Percentiles rank a stretch among this genome's conserved stretches.
phyloP scores from a whole-genome alignment of 2,329 filamentous ascomycete species.

The Ophiostoma triangulosporum region DNA sequence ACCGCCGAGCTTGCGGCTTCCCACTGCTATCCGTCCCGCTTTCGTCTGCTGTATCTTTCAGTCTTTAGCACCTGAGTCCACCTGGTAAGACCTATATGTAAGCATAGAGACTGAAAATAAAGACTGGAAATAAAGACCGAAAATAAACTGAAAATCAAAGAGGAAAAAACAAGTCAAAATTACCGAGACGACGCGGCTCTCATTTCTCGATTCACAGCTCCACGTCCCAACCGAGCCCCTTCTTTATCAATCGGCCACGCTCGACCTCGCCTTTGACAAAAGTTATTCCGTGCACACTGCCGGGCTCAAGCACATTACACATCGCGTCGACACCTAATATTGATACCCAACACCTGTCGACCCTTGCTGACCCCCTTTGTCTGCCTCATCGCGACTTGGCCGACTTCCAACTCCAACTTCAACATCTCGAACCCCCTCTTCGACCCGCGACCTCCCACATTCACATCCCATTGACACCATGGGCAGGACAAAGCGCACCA shows the following conservation, averaged over 20 bases:
- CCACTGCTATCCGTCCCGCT: no score
- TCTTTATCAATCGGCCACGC: slow-evolving; percentile 1
- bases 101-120: no score
- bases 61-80: no score
- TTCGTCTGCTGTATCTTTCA: no score
- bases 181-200: slow-evolving; percentile 7
- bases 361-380: not conserved
- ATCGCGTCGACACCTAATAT: not conserved
- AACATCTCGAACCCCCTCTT: not conserved
- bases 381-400: not conserved
- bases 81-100: no score
- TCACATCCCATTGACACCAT: slow-evolving; percentile 10
- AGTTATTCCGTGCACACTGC: not conserved
- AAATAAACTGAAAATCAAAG: not conserved
- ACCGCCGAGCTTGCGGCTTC: no score
- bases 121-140: not conserved
- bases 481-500: slow-evolving; percentile 33
- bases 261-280: not conserved
- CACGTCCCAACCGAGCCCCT: not conserved
- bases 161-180: not conserved
- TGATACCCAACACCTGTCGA: no score
- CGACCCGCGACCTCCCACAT: not conserved
- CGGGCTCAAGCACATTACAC: not conserved
- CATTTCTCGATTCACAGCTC: slow-evolving; percentile 4
- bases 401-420: not conserved